Conservation (phyloP, 495 filamentous ascomycete species). For the Xylaria castorea region DNA sequence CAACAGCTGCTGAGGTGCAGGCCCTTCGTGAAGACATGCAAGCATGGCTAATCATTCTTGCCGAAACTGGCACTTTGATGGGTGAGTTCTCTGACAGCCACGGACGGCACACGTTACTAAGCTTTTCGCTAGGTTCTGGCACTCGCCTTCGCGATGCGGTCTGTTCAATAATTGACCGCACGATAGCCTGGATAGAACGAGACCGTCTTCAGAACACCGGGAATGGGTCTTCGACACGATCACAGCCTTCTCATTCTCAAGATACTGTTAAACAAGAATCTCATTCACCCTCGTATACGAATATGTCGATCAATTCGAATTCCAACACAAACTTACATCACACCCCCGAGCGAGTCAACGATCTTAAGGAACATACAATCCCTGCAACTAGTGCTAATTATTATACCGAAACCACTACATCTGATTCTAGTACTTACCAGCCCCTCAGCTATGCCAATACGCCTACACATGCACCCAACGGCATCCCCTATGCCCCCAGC, state of each 20-base stretch:
- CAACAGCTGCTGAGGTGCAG: conserved; percentile 58
- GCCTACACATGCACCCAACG: conserved; percentile 33
- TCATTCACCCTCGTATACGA: conserved; percentile 39
- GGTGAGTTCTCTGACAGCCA: conserved; percentile 53
- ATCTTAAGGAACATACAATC: conserved; percentile 38
- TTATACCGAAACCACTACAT: conserved; percentile 31
- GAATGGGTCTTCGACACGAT: conserved; percentile 31
- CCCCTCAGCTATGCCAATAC: conserved; percentile 35
- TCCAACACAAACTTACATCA: conserved; percentile 29
- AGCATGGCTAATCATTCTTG: conserved; percentile 70
- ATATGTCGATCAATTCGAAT: conserved; percentile 30
- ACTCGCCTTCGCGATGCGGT: conserved; percentile 49
- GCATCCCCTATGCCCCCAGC: conserved; percentile 34
- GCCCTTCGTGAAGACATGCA: conserved; percentile 70
- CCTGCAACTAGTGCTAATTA: conserved; percentile 34
- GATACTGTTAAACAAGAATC: conserved; percentile 39
- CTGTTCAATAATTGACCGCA: conserved; percentile 49
- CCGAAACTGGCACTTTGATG: conserved; percentile 66
- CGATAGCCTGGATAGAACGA: conserved; percentile 52
- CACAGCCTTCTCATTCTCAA: conserved; percentile 36
- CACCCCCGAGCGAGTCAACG: conserved; percentile 32
- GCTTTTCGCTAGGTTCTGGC: conserved; percentile 37
- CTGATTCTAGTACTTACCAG: conserved; percentile 35
- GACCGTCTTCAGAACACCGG: conserved; percentile 42
- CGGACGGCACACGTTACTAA: conserved; percentile 22